Evolutionary conservation across 768 basidiomycete species (phyloP).

Genomic region (Hypsizygus marmoreus): DNA sequence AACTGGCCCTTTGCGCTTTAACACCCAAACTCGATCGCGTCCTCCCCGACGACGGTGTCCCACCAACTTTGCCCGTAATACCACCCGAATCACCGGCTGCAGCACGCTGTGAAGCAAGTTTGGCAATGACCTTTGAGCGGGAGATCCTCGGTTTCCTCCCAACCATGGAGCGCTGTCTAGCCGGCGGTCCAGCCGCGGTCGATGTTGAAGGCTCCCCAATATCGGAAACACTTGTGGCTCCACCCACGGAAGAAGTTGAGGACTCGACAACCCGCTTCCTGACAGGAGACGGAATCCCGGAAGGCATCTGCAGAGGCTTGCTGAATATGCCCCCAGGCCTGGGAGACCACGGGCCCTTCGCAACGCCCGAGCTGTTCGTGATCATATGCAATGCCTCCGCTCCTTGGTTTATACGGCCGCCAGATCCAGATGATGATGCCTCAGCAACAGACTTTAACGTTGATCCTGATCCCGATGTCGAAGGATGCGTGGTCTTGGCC

Average conservation of each 20-base stretch:
- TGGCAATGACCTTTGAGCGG: conserved; percentile 78
- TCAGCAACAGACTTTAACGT: conserved; percentile 12
- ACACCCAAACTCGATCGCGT: conserved; percentile 57
- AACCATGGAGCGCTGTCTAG: conserved; percentile 33
- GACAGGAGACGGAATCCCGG: conserved; percentile 38
- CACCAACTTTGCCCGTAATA: conserved; percentile 6
- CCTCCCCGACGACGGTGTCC: conserved; percentile 27
- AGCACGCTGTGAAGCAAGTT: conserved; percentile 71
- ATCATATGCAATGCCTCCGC: conserved; percentile 22
- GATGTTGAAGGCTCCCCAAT: background rate
- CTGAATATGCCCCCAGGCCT: conserved; percentile 49
- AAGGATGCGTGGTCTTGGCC: conserved; percentile 48
- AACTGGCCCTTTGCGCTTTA: conserved; percentile 40
- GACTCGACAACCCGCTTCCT: conserved; percentile 25
- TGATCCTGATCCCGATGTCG: conserved; percentile 9
- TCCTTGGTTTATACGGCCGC: background rate
- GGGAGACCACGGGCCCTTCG: conserved; percentile 27
- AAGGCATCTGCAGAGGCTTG: conserved; percentile 45
- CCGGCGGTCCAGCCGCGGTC: conserved; percentile 3
- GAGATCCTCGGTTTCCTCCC: conserved; percentile 78
- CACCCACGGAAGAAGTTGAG: conserved; percentile 1
- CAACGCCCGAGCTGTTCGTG: conserved; percentile 32
- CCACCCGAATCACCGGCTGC: conserved; percentile 30
- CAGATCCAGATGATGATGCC: background rate
- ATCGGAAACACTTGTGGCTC: background rate